Evolutionary conservation across 352 stramenopile genomes (phyloP), one percentile per base, ranked within the genome.

Genomic region (Sclerospora graminicola): DNA sequence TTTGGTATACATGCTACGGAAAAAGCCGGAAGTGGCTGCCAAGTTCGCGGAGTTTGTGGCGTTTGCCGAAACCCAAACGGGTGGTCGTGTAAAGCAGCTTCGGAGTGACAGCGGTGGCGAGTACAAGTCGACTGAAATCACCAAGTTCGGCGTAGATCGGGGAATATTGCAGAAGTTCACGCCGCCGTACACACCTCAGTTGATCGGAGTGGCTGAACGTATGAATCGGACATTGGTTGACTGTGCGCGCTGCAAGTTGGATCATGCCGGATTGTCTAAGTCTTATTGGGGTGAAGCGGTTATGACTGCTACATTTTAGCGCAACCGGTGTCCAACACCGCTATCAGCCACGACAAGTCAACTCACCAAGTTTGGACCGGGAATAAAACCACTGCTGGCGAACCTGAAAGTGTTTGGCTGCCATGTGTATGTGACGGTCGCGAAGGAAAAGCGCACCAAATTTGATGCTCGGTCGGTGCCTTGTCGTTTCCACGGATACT

Each of bases 131-230:
- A 2, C 13, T 24, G 14, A 24, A 10, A 45, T 55, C 16, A 32
- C 36, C 34, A 51, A 44, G 27, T 53, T 53, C 15, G 41, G 36
- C 16, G 21, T 2, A 8, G 14, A 30, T 0, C 30, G 30, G 16
- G 48, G 48, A 0, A 55, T 55, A 19, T 16, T 36, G 15, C 45
- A 60, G 24, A 50, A 60, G 16, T 54, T 59, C 38, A 60, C 44
- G 5, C 44, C 37, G 5, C 24, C 44, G 0, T 48, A 54, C 18
- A 60, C 51, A 11, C 30, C 51, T 14, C 31, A 60, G 13, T n/a
- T 45, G 19, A 60, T 45, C 7, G 37, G 45, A 41, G 33, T 53
- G 7, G 42, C 44, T 1, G 44, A 59, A 21, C 16, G 29, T 3
- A 54, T 43, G 36, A 53, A 54, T 5, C 28, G 39, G 10, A 45